Base-by-base conservation (phyloP, 2,329 filamentous ascomycete genomes). In the Triangularia setosa region DNA sequence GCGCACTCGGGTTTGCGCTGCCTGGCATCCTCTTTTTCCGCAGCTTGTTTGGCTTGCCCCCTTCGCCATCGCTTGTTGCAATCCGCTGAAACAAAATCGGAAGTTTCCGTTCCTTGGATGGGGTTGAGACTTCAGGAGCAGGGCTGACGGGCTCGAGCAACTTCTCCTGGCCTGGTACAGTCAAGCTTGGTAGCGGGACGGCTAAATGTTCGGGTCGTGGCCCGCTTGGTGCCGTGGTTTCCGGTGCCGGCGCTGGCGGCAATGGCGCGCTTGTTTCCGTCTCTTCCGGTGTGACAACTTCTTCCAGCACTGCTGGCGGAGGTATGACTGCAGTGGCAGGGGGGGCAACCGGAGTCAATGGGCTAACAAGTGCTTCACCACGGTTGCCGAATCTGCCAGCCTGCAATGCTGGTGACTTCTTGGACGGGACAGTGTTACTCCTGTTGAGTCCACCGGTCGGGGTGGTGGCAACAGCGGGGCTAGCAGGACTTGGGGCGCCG, bases 401-500 rank as follows among this genome's bases (percentile, higher is more conserved):
- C 48, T 86, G 81, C 53, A 93, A 77, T 8, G 86, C 87, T 7
- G 92, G 92, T 0, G 92, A 95, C 74, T 90, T 90, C 74, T 96
- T 96, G 0, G 94, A 95, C 0, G 95, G 95, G 14, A 98, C 83
- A 2, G 95, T 99, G 74, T 98, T 98, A 78, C 94, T 97, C 64
- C 86, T 81, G 48, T 78, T 80, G 18, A 88, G 74, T 16, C 83
- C 80, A 55, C 87, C 81, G 1, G 83, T 83, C 0, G 89, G 83
- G 1, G 84, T 83, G 25, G 82, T 75, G 2, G 79, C 78, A 62
- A 83, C 76, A 4, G 81, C 81, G 12, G 87, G 87, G 67, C 86
- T 90, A 60, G 83, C 85, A 0, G 92, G 91, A 61, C 87, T 92
- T 7, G 89, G 87, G 25, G 86, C 83, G 64, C 85, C 89, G 66